A percentile compares a stretch with the other conserved stretches of the same genome.
phyloP scores from a whole-genome alignment of 495 filamentous ascomycete species.

The Astrothelium subdiscretum region DNA sequence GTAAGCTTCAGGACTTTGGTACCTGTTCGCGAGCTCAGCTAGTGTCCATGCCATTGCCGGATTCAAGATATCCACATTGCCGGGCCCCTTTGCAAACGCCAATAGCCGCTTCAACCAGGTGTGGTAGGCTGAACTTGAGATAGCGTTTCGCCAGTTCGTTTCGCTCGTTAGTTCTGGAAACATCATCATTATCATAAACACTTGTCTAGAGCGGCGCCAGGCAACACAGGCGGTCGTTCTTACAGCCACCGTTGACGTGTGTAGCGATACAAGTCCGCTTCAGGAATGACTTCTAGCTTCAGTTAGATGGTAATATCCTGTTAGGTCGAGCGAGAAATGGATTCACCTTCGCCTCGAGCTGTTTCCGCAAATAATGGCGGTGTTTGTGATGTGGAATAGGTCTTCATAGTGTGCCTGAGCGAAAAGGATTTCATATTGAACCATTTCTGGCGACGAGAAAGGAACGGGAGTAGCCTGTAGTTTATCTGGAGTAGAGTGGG shows the following conservation, averaged over 20 bases:
- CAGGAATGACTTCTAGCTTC: conserved; percentile 5
- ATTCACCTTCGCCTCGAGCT: not conserved
- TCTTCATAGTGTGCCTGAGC: not conserved
- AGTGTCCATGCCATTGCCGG: conserved; percentile 4
- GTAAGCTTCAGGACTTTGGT: conserved; percentile 23
- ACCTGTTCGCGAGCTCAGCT: conserved; percentile 13
- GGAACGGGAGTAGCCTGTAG: not conserved
- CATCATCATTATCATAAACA: not conserved
- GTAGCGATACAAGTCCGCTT: conserved; percentile 27
- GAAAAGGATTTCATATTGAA: not conserved
- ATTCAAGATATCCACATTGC: conserved; percentile 21
- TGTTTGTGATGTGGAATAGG: not conserved
- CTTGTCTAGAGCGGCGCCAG: conserved; percentile 8
- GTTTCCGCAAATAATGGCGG: not conserved
- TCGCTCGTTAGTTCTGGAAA: conserved; percentile 26
- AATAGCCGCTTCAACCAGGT: conserved; percentile 25
- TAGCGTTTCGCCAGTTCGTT: conserved; percentile 27
- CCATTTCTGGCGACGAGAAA: not conserved
- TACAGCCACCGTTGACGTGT: conserved; percentile 30
- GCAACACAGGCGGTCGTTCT: conserved; percentile 8
- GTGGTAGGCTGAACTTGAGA: conserved; percentile 28
- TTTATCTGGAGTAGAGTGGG: not conserved
- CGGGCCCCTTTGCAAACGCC: conserved; percentile 22
- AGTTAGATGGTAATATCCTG: not conserved
- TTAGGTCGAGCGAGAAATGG: not conserved